Base-by-base conservation (phyloP, 306 rosid genomes). In the Cicer pinnatifidum region DNA sequence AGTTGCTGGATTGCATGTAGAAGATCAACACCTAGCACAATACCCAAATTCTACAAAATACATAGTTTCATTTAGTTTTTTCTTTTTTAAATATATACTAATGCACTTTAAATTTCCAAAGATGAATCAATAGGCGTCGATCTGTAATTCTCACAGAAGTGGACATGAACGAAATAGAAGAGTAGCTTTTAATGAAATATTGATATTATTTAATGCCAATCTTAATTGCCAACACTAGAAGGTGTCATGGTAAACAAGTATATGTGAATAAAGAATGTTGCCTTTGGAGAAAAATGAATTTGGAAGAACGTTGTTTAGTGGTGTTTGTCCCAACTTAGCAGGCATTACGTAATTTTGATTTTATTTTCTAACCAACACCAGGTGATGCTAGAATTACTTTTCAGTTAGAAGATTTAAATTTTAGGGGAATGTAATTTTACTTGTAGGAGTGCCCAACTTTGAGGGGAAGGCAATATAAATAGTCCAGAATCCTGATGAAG, bases 371-470 rank as follows among this genome's bases (percentile, higher is more conserved):
- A 16, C 11, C 16, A 58, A 19, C 38, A 4, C 38, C 53, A 46
- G 71, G 6, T 60, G 78, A 46, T 57, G 40, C 33, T 23, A 35
- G 15, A 44, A 11, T 47, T 57, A 57, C 59, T 58, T 56, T 60
- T 58, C 62, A 41, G 58, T 67, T n/a, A 41, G 48, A 38, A 41
- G 15, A 53, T 28, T 54, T 58, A 56, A 23, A 58, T 75, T 62
- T 75, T 44, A 20, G 54, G 65, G 43, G 53, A 39, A 20, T 1
- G 11, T 59, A 10, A 48, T 37, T 64, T 63, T 75, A 40, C 59
- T 54, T n/a, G 37, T 67, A 53, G 9, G 39, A 75, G 38, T 50
- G 3, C 23, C 72, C 41, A 56, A 23, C 58, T 75, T 62, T 75
- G 53, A 20, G 54, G 64, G 43, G 52, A 39, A 20, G 1, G 48